A percentile compares a stretch with the other conserved stretches of the same genome.
Conservation (phyloP, 371 early-diverging fungal genomes). For the Haplosporangium sp. region DNA sequence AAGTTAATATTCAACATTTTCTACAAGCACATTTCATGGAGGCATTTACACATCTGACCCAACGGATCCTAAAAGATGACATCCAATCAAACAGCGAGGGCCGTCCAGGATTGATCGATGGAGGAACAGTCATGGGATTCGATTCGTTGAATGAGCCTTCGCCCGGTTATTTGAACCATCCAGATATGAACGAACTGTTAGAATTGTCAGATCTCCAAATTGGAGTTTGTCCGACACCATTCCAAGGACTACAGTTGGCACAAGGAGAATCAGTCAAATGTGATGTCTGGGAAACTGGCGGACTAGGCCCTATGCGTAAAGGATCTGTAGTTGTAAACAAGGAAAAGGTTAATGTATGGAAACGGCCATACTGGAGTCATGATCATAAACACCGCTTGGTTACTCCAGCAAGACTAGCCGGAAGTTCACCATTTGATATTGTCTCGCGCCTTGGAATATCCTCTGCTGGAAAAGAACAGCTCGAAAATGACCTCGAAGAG, state of each 20-base stretch:
- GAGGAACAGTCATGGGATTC: conserved; percentile 77
- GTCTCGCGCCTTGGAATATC: conserved; percentile 68
- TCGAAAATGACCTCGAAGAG: conserved; percentile 23
- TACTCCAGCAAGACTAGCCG: not conserved
- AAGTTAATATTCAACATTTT: conserved; percentile 65
- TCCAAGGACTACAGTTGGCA: conserved; percentile 80
- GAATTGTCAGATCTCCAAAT: conserved; percentile 72
- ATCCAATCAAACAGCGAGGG: conserved; percentile 46
- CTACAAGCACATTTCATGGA: conserved; percentile 64
- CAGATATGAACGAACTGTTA: conserved; percentile 65
- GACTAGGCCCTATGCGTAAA: conserved; percentile 65
- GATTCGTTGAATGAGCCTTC: conserved; percentile 86
- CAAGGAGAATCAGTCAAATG: conserved; percentile 65
- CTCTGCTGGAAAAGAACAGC: conserved; percentile 45
- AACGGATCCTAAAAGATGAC: conserved; percentile 57
- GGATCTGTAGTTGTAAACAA: conserved; percentile 74
- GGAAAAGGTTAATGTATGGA: conserved; percentile 62
- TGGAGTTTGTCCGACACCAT: conserved; percentile 75
- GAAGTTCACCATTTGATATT: conserved; percentile 64
- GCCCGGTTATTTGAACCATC: conserved; percentile 80
- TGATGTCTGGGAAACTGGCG: conserved; percentile 65
- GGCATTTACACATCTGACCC: conserved; percentile 64
- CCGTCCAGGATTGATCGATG: conserved; percentile 53
- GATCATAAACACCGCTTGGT: not conserved
- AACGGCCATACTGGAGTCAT: conserved; percentile 36